phyloP scores from a whole-genome alignment of 2,329 filamentous ascomycete species.

The Trichoderma simmonsii region DNA sequence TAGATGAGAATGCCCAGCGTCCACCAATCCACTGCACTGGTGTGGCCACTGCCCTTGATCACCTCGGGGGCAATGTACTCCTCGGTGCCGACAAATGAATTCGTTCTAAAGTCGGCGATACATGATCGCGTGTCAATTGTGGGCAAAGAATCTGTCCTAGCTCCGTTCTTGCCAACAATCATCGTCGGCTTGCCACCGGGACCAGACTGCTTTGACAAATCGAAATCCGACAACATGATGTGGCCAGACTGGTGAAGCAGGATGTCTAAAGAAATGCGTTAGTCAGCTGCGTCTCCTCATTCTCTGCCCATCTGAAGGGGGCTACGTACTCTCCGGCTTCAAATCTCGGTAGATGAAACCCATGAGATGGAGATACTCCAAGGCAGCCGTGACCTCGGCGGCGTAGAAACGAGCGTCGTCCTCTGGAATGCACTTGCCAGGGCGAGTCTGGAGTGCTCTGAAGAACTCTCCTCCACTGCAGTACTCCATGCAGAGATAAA shows the following conservation, averaged over 20 bases:
- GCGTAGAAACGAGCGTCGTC: slow-evolving; percentile 97
- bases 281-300: background rate
- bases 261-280: slow-evolving; percentile 62
- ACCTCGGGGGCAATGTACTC: slow-evolving; percentile 99
- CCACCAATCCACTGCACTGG: slow-evolving; percentile 99
- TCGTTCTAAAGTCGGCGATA: slow-evolving; percentile 96
- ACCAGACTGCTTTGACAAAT: slow-evolving; percentile 96
- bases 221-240: slow-evolving; percentile 99
- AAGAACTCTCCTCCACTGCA: slow-evolving; percentile 99
- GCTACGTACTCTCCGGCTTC: slow-evolving; percentile 87
- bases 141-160: slow-evolving; percentile 80
- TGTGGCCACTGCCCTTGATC: slow-evolving; percentile 97
- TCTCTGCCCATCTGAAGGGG: background rate
- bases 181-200: slow-evolving; percentile 94
- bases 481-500: slow-evolving; percentile 99
- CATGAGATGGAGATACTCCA: slow-evolving; percentile 98
- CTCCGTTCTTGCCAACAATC: slow-evolving; percentile 88
- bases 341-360: slow-evolving; percentile 98
- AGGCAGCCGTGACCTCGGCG: slow-evolving; percentile 90
- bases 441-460: slow-evolving; percentile 88
- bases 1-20: slow-evolving; percentile 95
- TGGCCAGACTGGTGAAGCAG: slow-evolving; percentile 98
- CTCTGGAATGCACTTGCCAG: slow-evolving; percentile 95
- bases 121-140: slow-evolving; percentile 99
- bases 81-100: slow-evolving; percentile 97